phyloP scores from a whole-genome alignment of 495 filamentous ascomycete genomes.

The Neohortaea acidophila region DNA sequence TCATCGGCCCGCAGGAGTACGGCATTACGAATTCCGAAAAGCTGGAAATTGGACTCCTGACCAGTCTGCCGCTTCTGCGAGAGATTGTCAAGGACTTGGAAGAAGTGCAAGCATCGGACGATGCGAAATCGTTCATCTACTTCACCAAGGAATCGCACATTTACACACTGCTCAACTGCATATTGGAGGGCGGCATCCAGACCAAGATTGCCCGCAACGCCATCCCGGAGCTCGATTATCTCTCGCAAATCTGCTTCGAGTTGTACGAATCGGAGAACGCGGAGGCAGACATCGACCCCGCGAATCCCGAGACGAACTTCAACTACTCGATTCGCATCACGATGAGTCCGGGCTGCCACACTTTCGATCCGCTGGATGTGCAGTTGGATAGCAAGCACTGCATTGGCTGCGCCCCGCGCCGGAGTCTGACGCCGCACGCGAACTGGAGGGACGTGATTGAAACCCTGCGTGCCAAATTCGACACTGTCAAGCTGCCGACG shows the following conservation, averaged over 20 bases:
- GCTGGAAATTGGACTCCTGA: constrained; percentile 90
- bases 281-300: constrained; percentile 9
- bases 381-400: constrained; percentile 89
- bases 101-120: constrained; percentile 83
- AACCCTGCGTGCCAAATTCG: constrained; percentile 83
- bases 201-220: constrained; percentile 81
- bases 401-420: constrained; percentile 76
- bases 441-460: constrained; percentile 95
- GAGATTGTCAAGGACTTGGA: constrained; percentile 96
- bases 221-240: constrained; percentile 92
- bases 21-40: constrained; percentile 89
- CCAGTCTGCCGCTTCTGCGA: constrained; percentile 78
- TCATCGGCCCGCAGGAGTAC: constrained; percentile 96
- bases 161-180: constrained; percentile 94
- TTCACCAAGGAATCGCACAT: constrained; percentile 99
- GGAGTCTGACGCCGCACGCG: constrained; percentile 77
- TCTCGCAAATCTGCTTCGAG: constrained; percentile 96
- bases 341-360: constrained; percentile 88
- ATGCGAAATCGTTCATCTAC: constrained; percentile 93
- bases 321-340: constrained; percentile 93
- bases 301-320: constrained; percentile 42
- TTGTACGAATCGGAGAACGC: constrained; percentile 85
- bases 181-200: constrained; percentile 86
- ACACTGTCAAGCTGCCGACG: constrained; percentile 88
- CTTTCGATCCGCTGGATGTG: constrained; percentile 87